These are phyloP conservation scores for Fibroporia radiculosa DNA, from an alignment of 768 basidiomycete species.

Conservation along the genomic window DNA sequence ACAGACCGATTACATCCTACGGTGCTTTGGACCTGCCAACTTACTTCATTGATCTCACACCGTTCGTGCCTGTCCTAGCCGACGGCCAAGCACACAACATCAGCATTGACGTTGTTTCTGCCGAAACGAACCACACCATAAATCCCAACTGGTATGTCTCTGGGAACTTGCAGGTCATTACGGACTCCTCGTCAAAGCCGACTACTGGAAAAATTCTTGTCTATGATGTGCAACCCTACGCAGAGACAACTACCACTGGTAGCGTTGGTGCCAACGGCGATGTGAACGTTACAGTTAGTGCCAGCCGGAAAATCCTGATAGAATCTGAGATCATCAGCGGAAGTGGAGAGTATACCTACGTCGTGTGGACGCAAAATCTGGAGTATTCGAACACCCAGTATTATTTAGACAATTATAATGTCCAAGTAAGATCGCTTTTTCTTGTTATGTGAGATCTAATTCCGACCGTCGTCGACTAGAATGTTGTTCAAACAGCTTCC, in stretches of 20 bases:
- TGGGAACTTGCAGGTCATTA: conserved; percentile 58
- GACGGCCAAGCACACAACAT: conserved; percentile 66
- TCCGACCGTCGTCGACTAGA: conserved; percentile 24
- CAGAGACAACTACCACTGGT: conserved; percentile 40
- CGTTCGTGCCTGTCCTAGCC: conserved; percentile 62
- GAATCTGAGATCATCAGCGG: conserved; percentile 56
- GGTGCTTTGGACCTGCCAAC: conserved; percentile 73
- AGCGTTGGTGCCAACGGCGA: conserved; percentile 34
- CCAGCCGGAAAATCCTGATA: conserved; percentile 48
- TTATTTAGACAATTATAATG: conserved; percentile 39
- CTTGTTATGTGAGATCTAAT: background rate
- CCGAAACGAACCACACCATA: conserved; percentile 56
- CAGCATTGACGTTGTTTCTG: conserved; percentile 66
- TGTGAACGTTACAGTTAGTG: conserved; percentile 56
- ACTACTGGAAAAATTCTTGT: conserved; percentile 62
- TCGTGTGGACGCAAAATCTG: conserved; percentile 56
- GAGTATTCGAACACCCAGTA: conserved; percentile 55
- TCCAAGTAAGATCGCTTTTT: conserved; percentile 27
- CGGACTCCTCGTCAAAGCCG: conserved; percentile 50
- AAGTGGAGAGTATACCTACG: conserved; percentile 47
- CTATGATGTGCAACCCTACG: conserved; percentile 53
- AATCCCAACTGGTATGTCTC: conserved; percentile 77
- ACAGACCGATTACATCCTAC: conserved; percentile 66
- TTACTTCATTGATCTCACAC: conserved; percentile 71
- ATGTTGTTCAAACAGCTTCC: conserved; percentile 39